Evolutionary conservation across 441 rosid genomes (phyloP), one percentile per base, ranked within the genome.

Genomic region (Adansonia rubrostipa): DNA sequence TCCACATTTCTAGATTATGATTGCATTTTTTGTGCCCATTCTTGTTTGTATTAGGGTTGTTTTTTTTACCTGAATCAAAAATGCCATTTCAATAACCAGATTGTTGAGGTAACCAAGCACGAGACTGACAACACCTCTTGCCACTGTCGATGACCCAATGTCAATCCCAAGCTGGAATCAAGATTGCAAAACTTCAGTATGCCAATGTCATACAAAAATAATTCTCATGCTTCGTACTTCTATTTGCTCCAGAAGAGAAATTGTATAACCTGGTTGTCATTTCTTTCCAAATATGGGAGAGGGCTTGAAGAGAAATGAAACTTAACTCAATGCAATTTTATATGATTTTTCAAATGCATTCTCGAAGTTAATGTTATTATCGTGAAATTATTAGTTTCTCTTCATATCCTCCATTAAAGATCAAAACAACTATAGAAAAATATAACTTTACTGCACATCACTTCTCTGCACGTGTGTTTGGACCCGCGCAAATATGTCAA

Each of bases 41-140:
- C 62, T 4, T 64, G 48, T 64, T 64, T 64, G 36, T 45, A 47
- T 36, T 15, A 10, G 50, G 36, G 22, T 20, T 10, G 17, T 51
- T 61, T 65, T 76, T 76, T 33, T 33, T 89, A 93, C 99, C 98
- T 93, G 98, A 80, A 96, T 69, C 87, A 96, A 83, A 80, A 96
- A 93, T 57, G 99, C 98, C 98, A 93, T 93, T 86, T 96, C 99
- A 6, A 96, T 91, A 54, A 96, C 97, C 83, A 93, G 88, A 82
- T 93, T 93, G 90, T 89, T 92, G 78, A 96, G 97, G 88, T 93
- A 96, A 68, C 99, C 98, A 17, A 96, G 98, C 78, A 96, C 98
- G 79, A 96, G 95, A 86, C 94, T 92, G 60, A 93, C 98, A 79
- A 96, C 99, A 40, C 99, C 99, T 80, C 99, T 89, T 60, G 99